Evolutionary conservation across 805 yeast genomes (phyloP).

Genomic region (Starmerella tilneyi): DNA sequence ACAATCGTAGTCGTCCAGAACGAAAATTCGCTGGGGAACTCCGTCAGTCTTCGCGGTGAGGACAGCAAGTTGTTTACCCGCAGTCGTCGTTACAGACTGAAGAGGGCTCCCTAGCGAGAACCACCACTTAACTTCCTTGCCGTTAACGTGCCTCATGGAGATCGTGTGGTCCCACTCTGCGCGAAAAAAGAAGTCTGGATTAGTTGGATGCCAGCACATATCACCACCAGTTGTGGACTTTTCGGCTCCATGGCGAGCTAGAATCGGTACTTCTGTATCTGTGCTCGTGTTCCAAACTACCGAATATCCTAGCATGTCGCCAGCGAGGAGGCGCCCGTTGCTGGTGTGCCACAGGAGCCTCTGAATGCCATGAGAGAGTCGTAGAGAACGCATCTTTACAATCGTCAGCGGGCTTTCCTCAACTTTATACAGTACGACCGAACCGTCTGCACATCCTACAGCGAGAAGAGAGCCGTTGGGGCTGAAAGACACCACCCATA

Average conservation of each 20-base stretch:
- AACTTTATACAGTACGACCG: not conserved
- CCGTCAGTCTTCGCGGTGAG: conserved; percentile 5
- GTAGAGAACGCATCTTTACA: not conserved
- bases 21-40: conserved; percentile 1
- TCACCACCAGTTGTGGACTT: conserved; percentile 1
- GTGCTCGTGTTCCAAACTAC: not conserved
- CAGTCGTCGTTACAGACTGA: conserved; percentile 1
- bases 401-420: not conserved
- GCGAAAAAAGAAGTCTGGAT: not conserved
- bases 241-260: not conserved
- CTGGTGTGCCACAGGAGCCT: conserved; percentile 1
- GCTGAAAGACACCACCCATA: conserved; percentile 3
- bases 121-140: not conserved
- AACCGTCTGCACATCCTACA: not conserved
- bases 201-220: conserved; percentile 13
- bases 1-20: not conserved
- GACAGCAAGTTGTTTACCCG: not conserved
- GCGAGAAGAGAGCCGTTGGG: not conserved
- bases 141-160: not conserved
- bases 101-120: not conserved
- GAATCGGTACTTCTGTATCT: not conserved
- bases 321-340: not conserved
- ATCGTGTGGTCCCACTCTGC: not conserved
- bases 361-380: not conserved
- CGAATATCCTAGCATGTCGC: not conserved